phyloP scores from a whole-genome alignment of 805 yeast species.

The Spencermartinsiella europaea region DNA sequence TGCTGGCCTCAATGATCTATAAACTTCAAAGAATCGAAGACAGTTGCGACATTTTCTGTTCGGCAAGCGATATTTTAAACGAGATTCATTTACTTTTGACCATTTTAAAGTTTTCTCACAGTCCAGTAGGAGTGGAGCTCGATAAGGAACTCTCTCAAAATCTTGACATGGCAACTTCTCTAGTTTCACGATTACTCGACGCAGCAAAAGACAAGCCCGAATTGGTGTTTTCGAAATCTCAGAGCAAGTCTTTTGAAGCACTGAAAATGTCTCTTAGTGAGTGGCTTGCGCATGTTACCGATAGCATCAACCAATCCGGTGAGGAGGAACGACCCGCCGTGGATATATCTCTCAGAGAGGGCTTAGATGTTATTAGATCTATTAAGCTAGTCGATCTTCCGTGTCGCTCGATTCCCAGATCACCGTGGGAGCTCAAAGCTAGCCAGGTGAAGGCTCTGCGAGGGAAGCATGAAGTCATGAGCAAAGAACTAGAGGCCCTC shows the following conservation, averaged over 20 bases:
- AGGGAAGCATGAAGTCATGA: constrained; percentile 9
- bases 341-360: background rate
- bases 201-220: background rate
- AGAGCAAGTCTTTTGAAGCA: background rate
- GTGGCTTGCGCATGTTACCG: background rate
- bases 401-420: constrained; percentile 1
- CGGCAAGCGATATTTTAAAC: background rate
- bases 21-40: background rate
- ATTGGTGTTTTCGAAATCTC: background rate
- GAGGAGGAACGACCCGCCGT: background rate
- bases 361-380: background rate
- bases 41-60: background rate
- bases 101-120: background rate
- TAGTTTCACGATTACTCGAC: background rate
- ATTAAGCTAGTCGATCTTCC: background rate
- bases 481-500: constrained; percentile 16
- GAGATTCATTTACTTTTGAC: background rate
- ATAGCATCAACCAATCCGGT: background rate
- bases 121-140: background rate
- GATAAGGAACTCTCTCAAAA: background rate
- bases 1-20: background rate
- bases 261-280: background rate
- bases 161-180: background rate
- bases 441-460: constrained; percentile 14
- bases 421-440: constrained; percentile 25